Conservation (phyloP, 768 basidiomycete species). For the Antrodiella citrinella region DNA sequence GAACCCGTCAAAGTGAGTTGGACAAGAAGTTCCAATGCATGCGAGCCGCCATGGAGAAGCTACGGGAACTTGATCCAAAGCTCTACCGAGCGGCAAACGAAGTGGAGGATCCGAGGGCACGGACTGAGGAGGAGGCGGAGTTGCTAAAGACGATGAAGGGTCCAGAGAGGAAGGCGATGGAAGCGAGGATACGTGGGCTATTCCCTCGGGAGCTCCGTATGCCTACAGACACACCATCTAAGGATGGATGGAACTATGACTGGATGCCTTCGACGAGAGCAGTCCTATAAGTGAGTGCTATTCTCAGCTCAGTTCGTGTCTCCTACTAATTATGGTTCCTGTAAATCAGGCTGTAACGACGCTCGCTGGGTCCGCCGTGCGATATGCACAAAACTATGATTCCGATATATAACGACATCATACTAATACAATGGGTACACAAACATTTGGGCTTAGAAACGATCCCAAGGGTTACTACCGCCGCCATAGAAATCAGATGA, state of each 20-base stretch:
- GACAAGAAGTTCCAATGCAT: conserved; percentile 75
- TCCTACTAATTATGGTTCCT: no score
- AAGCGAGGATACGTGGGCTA: conserved; percentile 70
- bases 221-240: conserved; percentile 80
- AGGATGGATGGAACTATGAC: conserved; percentile 80
- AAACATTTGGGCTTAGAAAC: neutral
- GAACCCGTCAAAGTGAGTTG: conserved; percentile 59
- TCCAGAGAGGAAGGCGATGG: conserved; percentile 60
- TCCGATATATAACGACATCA: neutral
- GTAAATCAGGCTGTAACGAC: no score
- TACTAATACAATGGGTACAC: neutral
- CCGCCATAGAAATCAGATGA: neutral
- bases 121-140: conserved; percentile 49
- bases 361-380: no score
- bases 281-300: neutral
- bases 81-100: conserved; percentile 68
- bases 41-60: conserved; percentile 77
- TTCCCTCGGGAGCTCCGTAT: conserved; percentile 84
- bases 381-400: neutral
- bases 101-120: conserved; percentile 63
- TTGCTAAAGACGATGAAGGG: conserved; percentile 53
- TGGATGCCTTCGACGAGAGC: conserved; percentile 43
- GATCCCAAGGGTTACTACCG: neutral
- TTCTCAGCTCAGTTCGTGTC: no score
- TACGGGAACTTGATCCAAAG: conserved; percentile 46